Conservation (phyloP, 2,329 filamentous ascomycete genomes). For the Ceratocystis diversiconidia region DNA sequence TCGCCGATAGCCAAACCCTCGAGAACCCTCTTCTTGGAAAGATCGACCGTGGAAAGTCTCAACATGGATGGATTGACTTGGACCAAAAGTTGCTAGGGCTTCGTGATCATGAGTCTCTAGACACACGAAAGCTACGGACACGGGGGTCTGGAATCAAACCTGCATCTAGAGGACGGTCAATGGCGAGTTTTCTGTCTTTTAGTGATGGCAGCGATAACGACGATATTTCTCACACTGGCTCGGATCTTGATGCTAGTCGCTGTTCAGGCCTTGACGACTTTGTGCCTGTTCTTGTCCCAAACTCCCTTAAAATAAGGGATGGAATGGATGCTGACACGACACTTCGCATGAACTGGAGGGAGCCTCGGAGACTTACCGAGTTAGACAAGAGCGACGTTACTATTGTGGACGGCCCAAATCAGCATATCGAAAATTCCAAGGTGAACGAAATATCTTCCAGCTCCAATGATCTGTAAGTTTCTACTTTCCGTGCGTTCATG, state of each 20-base stretch:
- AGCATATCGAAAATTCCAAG: background rate
- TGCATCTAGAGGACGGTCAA: background rate
- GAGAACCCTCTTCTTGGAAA: constrained; percentile 17
- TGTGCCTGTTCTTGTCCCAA: constrained; percentile 15
- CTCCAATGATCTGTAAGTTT: constrained; percentile 15
- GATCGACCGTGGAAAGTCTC: constrained; percentile 4
- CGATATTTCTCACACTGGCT: background rate
- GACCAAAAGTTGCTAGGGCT: background rate
- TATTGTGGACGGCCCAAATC: background rate
- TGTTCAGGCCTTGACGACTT: constrained; percentile 7
- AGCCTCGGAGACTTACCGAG: background rate
- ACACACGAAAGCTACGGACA: constrained; percentile 1
- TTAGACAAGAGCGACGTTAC: background rate
- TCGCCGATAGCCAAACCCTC: constrained; percentile 15
- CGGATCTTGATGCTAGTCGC: constrained; percentile 6
- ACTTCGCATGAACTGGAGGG: constrained; percentile 16
- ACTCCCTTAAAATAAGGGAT: constrained; percentile 13
- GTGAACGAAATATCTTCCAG: background rate
- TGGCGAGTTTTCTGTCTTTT: background rate
- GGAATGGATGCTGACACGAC: constrained; percentile 14
- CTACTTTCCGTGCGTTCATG: constrained; percentile 25
- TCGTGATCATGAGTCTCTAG: background rate
- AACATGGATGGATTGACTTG: constrained; percentile 17
- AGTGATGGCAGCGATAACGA: background rate
- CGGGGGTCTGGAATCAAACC: background rate